These are phyloP conservation scores for Lecanicillium sp. DNA, from an alignment of 2,329 filamentous ascomycete species.

Conservation along the genomic window DNA sequence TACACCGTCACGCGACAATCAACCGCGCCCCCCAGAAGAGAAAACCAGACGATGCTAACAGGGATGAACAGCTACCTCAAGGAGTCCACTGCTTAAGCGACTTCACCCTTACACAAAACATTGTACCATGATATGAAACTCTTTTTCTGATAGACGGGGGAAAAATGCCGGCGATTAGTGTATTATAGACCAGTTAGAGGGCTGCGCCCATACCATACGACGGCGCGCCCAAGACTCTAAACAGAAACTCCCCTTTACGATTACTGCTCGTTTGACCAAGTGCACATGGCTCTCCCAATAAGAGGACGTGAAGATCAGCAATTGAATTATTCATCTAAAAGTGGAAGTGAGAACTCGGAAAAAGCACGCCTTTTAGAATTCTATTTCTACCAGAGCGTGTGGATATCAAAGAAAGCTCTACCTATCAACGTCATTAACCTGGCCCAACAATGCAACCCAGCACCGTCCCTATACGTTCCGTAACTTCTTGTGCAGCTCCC, in stretches of 20 bases:
- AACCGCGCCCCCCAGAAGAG: background rate
- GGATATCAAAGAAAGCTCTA: too few relatives aligned
- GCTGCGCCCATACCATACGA: conserved; percentile 26
- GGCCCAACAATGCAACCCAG: too few relatives aligned
- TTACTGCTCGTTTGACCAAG: conserved; percentile 11
- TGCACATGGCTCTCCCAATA: background rate
- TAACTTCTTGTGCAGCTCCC: conserved; percentile 29
- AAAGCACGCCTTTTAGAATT: too few relatives aligned
- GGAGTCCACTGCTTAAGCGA: conserved; percentile 61
- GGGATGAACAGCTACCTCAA: conserved; percentile 52
- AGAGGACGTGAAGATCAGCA: too few relatives aligned
- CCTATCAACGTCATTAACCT: too few relatives aligned
- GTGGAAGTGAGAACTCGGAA: too few relatives aligned
- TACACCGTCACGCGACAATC: conserved; percentile 1
- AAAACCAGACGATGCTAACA: conserved; percentile 27
- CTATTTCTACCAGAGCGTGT: too few relatives aligned
- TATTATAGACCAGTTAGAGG: conserved; percentile 31
- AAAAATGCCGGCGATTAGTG: conserved; percentile 25
- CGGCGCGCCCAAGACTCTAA: conserved; percentile 24
- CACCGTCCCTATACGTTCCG: conserved; percentile 4
- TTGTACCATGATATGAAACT: conserved; percentile 14
- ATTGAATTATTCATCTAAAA: background rate
- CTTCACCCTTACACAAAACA: conserved; percentile 7
- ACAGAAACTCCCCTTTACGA: conserved; percentile 30
- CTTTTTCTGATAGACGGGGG: conserved; percentile 29